These are phyloP conservation scores for Komagataea norvegica DNA, from an alignment of 1,139 yeast species.

Conservation along the genomic window DNA sequence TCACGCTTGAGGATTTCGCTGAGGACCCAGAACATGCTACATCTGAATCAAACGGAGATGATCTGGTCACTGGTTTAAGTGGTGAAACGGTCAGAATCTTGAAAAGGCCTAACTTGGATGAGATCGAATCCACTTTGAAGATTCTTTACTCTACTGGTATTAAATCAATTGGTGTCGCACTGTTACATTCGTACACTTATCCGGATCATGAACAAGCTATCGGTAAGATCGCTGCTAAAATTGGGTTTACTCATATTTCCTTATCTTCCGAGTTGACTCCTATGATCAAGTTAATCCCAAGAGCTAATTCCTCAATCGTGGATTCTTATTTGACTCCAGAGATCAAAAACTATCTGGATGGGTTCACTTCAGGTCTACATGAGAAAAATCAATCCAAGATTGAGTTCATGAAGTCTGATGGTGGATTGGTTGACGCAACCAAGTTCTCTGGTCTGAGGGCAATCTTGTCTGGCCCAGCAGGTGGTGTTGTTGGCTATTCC, in stretches of 20 bases:
- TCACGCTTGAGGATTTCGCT: constrained; percentile 60
- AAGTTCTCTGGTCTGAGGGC: constrained; percentile 50
- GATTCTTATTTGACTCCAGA: constrained; percentile 79
- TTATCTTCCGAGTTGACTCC: constrained; percentile 65
- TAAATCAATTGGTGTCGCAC: constrained; percentile 60
- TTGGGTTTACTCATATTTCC: constrained; percentile 62
- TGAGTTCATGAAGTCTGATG: constrained; percentile 60
- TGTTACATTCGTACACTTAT: constrained; percentile 65
- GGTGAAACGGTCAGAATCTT: constrained; percentile 60
- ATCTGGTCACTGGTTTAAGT: constrained; percentile 47
- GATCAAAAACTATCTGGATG: constrained; percentile 53
- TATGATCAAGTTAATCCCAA: constrained; percentile 64
- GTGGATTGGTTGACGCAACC: constrained; percentile 48
- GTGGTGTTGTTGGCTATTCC: constrained; percentile 57
- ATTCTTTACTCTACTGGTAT: constrained; percentile 50
- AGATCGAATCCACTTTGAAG: constrained; percentile 37
- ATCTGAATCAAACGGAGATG: constrained; percentile 28
- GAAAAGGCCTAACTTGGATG: constrained; percentile 41
- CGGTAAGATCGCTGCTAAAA: constrained; percentile 50
- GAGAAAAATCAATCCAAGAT: constrained; percentile 35
- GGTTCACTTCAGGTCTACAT: constrained; percentile 57
- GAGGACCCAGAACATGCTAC: constrained; percentile 46
- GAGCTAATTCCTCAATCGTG: constrained; percentile 70
- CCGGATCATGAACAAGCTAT: constrained; percentile 60
- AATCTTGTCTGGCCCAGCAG: constrained; percentile 58